Conservation (phyloP, 192 early-diverging fungal species). For the Borealophlyctis nickersoniae region DNA sequence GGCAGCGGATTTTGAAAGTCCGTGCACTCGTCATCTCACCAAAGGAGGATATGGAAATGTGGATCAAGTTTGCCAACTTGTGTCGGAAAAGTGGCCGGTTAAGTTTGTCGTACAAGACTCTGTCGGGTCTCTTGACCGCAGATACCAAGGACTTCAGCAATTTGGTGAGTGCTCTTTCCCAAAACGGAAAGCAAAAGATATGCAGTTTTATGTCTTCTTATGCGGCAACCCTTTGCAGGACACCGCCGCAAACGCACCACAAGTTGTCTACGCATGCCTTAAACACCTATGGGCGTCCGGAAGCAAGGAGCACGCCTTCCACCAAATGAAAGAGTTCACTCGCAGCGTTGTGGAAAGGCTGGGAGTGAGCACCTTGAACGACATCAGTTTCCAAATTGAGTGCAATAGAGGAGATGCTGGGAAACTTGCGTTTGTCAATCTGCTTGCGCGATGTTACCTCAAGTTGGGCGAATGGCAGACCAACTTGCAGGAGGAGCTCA, state of each 20-base stretch:
- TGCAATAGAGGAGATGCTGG: conserved; percentile 31
- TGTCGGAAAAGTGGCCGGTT: conserved; percentile 87
- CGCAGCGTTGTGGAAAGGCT: conserved; percentile 63
- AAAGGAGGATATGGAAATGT: conserved; percentile 89
- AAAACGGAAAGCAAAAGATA: neutral
- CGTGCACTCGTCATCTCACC: conserved; percentile 85
- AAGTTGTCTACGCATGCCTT: conserved; percentile 86
- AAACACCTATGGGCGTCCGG: conserved; percentile 86
- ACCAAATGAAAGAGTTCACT: conserved; percentile 76
- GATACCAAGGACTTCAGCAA: conserved; percentile 52
- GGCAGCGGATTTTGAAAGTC: conserved; percentile 88
- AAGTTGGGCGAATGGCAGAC: conserved; percentile 94
- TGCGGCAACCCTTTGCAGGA: conserved; percentile 19
- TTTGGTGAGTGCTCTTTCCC: conserved; percentile 21
- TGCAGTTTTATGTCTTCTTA: neutral
- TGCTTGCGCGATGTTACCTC: conserved; percentile 72
- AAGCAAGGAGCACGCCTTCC: conserved; percentile 62
- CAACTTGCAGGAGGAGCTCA: conserved; percentile 55
- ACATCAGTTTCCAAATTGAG: conserved; percentile 43
- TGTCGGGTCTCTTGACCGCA: conserved; percentile 63
- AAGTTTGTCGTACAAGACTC: conserved; percentile 73
- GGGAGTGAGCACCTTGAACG: conserved; percentile 50
- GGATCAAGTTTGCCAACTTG: conserved; percentile 93
- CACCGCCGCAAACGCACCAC: conserved; percentile 50
- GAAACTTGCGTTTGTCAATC: conserved; percentile 35